Base-by-base conservation (phyloP, 1,284 basidiomycete genomes). In the Trichosporon sp. region DNA sequence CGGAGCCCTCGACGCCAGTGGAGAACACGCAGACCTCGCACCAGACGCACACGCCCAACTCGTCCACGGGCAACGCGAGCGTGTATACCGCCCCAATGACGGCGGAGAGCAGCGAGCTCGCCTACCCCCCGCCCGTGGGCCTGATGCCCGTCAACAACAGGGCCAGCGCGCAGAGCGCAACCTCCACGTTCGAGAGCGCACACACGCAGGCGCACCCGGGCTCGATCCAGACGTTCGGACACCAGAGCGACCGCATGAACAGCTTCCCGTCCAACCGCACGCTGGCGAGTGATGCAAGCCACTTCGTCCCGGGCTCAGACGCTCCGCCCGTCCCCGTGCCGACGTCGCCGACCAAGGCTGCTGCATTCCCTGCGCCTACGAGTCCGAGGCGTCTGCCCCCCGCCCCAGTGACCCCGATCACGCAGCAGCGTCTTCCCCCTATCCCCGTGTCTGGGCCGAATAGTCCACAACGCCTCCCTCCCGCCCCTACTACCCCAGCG, bases 1-100 rank as follows among this genome's bases (percentile, higher is more conserved):
- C 73, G 7, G 70, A 69, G 19, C 73, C 73, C 0, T 70, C 56
- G 5, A 74, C 73, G 10, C 73, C 73, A 14, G 8, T 69, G 5
- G 73, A 71, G 19, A 68, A 71, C 38, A 65, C 54, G 61, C 35
- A 31, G 31, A 54, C 19, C 19, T 26, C 16, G 37, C 26, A 48
- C 12, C 61, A 38, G 31, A 26, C 61, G 51, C 66, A 67, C 59
- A 65, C 66, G 59, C 70, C 48, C 26, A 61, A 31, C 19, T 65
- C 21, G 35, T 64, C 63, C 4, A 40, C n/a, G 21, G 63, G 54
- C 54, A 26, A 59, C 54, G 54, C 54, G 11, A 31, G 21, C 54
- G 26, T 59, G 54, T 31, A 31, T 26, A 59, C 54, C 4, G 54
- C 54, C 10, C 54, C 54, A 10, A 59, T 59, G 54, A 59, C 54